These are phyloP conservation scores for Ceratocystis destructans DNA, from an alignment of 2,329 filamentous ascomycete genomes.

Conservation along the genomic window DNA sequence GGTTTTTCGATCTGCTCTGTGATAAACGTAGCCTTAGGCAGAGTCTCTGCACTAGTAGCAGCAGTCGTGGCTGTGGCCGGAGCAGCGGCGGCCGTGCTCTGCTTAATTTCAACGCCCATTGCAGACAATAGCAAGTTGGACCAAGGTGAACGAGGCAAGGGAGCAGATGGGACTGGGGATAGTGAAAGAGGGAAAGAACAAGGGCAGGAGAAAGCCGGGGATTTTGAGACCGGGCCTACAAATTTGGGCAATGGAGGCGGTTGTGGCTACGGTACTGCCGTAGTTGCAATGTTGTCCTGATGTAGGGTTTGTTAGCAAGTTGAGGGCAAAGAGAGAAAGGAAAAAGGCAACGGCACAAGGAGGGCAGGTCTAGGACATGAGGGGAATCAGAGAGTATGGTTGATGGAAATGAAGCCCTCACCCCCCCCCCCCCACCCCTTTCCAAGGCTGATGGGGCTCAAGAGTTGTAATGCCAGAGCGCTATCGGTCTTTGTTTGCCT, in stretches of 20 bases:
- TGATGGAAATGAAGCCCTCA: neutral
- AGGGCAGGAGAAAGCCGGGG: neutral
- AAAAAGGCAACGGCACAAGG: neutral
- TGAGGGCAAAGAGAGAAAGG: neutral
- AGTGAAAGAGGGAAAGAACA: neutral
- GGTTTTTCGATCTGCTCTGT: conserved; percentile 70
- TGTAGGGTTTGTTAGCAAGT: neutral
- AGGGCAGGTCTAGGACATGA: neutral
- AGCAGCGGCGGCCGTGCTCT: neutral
- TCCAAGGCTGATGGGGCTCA: neutral
- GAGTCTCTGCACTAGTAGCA: neutral
- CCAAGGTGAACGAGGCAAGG: neutral
- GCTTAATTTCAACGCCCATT: neutral
- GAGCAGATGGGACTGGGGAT: too few species aligned
- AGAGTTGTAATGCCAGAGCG: neutral
- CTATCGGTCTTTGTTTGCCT: neutral
- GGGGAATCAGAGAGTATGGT: neutral
- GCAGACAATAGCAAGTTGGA: neutral
- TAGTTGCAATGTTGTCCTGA: conserved; percentile 3
- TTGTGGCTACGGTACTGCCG: neutral
- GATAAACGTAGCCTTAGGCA: conserved; percentile 25
- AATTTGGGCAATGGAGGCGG: too few species aligned
- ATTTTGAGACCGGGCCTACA: neutral
- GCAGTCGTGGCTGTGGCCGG: neutral
- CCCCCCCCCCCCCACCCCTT: too few species aligned